Percentiles rank a stretch among this genome's conserved stretches.
These are phyloP conservation scores for Pseudonitzschia multistriata DNA, from an alignment of 108 stramenopile genomes.

Conservation along the genomic window DNA sequence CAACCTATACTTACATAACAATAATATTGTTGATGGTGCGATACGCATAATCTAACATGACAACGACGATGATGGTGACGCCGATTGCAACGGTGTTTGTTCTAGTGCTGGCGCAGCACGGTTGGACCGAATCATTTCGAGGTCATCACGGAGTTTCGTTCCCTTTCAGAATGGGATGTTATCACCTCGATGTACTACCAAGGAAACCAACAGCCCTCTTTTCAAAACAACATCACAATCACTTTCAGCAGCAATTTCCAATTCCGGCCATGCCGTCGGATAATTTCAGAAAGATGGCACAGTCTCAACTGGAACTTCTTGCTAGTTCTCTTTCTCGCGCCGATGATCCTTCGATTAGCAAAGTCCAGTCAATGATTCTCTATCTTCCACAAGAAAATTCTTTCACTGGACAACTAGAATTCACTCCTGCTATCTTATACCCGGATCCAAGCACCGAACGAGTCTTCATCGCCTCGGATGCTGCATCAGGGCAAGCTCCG, in stretches of 20 bases:
- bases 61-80: background rate
- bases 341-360: conserved; percentile 29
- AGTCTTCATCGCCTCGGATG: conserved; percentile 73
- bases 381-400: conserved; percentile 85
- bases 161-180: background rate
- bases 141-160: background rate
- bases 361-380: conserved; percentile 74
- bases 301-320: conserved; percentile 77
- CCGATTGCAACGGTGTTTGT: background rate
- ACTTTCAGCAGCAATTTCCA: conserved; percentile 14
- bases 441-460: conserved; percentile 70
- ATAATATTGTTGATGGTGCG: background rate
- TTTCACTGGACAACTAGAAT: conserved; percentile 75
- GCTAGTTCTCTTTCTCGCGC: conserved; percentile 55
- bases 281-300: conserved; percentile 65
- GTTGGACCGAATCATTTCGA: background rate
- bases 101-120: background rate
- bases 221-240: conserved; percentile 1
- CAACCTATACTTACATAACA: background rate
- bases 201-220: background rate
- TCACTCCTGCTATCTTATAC: conserved; percentile 70
- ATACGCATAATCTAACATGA: background rate
- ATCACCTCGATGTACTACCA: background rate
- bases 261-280: conserved; percentile 75
- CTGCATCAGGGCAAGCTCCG: conserved; percentile 52